phyloP scores from a whole-genome alignment of 1,139 yeast genomes.

The Zygoascus meyerae region DNA sequence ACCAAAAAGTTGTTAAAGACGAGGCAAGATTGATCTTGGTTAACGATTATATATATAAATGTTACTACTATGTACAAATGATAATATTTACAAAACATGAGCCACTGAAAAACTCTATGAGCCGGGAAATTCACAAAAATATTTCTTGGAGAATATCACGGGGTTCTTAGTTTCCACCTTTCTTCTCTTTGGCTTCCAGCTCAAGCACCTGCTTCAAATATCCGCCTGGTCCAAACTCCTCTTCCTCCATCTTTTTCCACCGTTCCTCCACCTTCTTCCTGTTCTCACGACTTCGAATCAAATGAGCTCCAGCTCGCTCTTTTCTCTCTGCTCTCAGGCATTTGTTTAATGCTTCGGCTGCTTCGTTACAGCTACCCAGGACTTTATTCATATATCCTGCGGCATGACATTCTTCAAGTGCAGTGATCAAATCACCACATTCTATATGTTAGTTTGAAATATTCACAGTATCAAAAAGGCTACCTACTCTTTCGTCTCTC shows the following conservation, averaged over 20 bases:
- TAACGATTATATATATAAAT: not conserved
- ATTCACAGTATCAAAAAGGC: too few relatives aligned
- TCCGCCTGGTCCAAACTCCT: constrained; percentile 71
- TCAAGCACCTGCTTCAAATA: constrained; percentile 61
- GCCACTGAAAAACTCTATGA: too few relatives aligned
- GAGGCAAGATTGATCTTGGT: constrained; percentile 65
- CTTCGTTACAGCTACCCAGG: constrained; percentile 81
- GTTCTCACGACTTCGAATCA: constrained; percentile 51
- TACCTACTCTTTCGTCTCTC: constrained; percentile 25
- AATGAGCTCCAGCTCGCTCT: constrained; percentile 59
- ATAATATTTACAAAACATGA: not conserved
- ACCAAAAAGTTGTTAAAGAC: constrained; percentile 82
- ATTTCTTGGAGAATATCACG: not conserved
- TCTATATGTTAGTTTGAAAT: constrained; percentile 32
- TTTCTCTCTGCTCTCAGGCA: constrained; percentile 78
- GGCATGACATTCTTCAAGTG: constrained; percentile 84
- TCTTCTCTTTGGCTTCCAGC: constrained; percentile 14
- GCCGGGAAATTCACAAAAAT: too few relatives aligned
- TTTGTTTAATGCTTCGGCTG: constrained; percentile 68
- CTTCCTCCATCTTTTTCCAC: constrained; percentile 64
- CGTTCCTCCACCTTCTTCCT: constrained; percentile 49
- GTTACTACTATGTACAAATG: constrained; percentile 6
- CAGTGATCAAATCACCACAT: constrained; percentile 78
- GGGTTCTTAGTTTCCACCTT: not conserved
- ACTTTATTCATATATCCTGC: constrained; percentile 64